Base-by-base conservation (phyloP, 495 filamentous ascomycete genomes). In the Terfezia boudieri region DNA sequence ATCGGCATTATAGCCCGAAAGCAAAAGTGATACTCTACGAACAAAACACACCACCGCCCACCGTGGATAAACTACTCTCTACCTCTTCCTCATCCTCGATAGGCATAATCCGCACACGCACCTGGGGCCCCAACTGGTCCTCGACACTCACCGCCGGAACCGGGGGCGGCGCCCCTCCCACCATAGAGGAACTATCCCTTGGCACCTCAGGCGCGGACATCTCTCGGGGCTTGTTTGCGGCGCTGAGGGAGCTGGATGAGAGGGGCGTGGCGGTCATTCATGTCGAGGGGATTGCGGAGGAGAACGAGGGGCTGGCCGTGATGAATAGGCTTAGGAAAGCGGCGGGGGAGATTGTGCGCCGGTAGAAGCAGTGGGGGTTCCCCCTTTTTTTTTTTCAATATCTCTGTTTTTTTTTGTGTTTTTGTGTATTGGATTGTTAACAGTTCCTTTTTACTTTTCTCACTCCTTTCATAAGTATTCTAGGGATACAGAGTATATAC, bases 311-410 rank as follows among this genome's bases (percentile, higher is more conserved):
- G n/a, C 83, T 86, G 16, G 92, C 90, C 9, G 79, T 98, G 49
- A 96, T 98, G 92, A 98, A 98, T 63, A 73, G 89, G 59, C 69
- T 96, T 8, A 71, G 90, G 50, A 96, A 96, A 70, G 89, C 89
- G 37, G 87, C 90, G 16, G 60, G 59, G 36, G 63, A 65, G 32
- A 59, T 65, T 36, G 62, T 65, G 11, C 61, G 63, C 46, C 58
- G 58, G 26, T 51, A 23, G 4, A n/a, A n/a, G n/a, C n/a, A 20
- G 20, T 20, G 20, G 20, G 20, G 20, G 20, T 12, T 46, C 1
- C 2, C 1, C 2, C 2, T 46, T 46, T 46, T 46, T 46, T 46
- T 46, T 20, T 20, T 20, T 20, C n/a, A n/a, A n/a, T n/a, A n/a
- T n/a, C n/a, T 20, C 2, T 20, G 20, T 20, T 20, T 20, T 20